Conservation (phyloP, 1,284 basidiomycete genomes). For the Fistulinella staudtii region DNA sequence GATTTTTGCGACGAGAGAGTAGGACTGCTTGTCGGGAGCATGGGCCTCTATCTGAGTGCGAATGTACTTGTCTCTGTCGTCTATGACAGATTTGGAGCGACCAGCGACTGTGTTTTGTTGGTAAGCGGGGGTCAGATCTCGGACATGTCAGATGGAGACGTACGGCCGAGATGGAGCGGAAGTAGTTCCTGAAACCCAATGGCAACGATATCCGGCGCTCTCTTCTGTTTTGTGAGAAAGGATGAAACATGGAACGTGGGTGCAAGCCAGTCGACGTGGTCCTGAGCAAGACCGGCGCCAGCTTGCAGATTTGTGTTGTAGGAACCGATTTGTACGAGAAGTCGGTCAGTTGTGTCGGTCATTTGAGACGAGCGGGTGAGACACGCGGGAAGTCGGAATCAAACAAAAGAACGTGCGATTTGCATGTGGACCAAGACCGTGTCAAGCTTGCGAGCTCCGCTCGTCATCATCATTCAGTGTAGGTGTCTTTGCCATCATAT, state of each 20-base stretch:
- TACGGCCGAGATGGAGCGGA: conserved; percentile 77
- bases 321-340: conserved; percentile 76
- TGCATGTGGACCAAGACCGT: too few relatives aligned
- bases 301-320: conserved; percentile 86
- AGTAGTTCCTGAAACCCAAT: conserved; percentile 89
- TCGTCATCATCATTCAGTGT: too few relatives aligned
- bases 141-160: conserved; percentile 29
- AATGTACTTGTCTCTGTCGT: conserved; percentile 58
- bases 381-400: too few relatives aligned
- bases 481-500: too few relatives aligned
- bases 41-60: conserved; percentile 67
- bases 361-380: too few relatives aligned
- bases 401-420: too few relatives aligned
- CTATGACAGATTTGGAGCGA: conserved; percentile 57
- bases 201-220: conserved; percentile 78
- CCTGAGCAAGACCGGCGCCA: conserved; percentile 65
- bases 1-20: conserved; percentile 67
- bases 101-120: conserved; percentile 56
- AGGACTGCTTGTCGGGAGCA: conserved; percentile 63
- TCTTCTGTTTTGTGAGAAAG: conserved; percentile 57
- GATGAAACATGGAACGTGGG: conserved; percentile 73
- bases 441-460: too few relatives aligned
- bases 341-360: conserved; percentile 27
- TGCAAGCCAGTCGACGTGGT: conserved; percentile 79
- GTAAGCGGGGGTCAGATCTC: conserved; percentile 8